Conservation (phyloP, 176 grass and related monocot species). For the Pontederia crassipes region DNA sequence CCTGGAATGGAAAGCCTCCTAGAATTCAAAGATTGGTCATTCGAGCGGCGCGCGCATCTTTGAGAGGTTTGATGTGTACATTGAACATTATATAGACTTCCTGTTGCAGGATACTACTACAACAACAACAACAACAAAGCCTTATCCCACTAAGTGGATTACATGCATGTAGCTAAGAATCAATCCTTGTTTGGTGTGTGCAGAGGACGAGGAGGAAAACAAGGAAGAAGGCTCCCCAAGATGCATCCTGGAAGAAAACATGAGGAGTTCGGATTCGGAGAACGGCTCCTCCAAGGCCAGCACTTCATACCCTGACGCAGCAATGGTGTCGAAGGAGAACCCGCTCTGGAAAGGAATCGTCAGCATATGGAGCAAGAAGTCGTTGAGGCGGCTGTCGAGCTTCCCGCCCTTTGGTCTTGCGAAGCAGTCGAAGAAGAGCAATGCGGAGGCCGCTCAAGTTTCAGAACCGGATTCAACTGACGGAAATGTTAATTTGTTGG, state of each 20-base stretch:
- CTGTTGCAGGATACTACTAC: too few species aligned
- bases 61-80: too few species aligned
- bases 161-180: too few species aligned
- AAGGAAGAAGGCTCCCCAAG: neutral
- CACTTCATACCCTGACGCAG: neutral
- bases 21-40: too few species aligned
- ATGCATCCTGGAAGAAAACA: neutral
- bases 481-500: neutral
- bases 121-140: too few species aligned
- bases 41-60: too few species aligned
- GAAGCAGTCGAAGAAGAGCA: neutral
- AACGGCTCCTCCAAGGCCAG: neutral
- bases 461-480: neutral
- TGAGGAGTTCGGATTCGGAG: neutral
- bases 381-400: slow-evolving; percentile 1
- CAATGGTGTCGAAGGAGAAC: neutral
- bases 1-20: too few species aligned
- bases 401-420: slow-evolving; percentile 1
- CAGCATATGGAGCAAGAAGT: neutral
- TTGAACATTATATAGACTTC: too few species aligned
- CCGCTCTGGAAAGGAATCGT: neutral
- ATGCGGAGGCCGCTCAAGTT: neutral
- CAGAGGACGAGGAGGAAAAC: neutral
- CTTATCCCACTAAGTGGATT: too few species aligned
- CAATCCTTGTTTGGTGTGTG: too few species aligned